Conservation (phyloP, 2,329 filamentous ascomycete species). For the Nemania serpens region DNA sequence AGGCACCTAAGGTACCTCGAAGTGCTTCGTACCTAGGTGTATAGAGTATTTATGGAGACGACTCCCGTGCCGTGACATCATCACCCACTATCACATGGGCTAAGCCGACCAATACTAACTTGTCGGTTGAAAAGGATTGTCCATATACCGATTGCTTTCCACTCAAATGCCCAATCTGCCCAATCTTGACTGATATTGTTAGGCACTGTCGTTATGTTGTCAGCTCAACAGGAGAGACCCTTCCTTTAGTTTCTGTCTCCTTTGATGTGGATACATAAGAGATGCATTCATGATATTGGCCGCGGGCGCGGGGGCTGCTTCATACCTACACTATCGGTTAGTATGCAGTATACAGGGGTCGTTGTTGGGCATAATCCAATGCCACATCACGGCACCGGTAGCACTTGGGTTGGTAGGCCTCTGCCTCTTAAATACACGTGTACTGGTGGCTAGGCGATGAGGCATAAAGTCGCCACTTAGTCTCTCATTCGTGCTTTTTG, state of each 20-base stretch:
- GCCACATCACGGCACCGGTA: conserved; percentile 1
- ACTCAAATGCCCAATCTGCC: too few species aligned
- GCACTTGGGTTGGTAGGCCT: too few species aligned
- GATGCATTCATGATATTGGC: not conserved
- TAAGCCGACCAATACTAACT: conserved; percentile 1
- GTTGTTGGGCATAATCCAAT: conserved; percentile 16
- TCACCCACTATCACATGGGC: conserved; percentile 7
- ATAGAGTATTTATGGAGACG: too few species aligned
- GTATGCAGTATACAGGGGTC: not conserved
- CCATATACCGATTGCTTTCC: not conserved
- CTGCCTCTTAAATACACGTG: too few species aligned
- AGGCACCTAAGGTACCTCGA: too few species aligned
- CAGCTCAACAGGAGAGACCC: not conserved
- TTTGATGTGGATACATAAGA: not conserved
- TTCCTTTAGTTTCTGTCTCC: not conserved
- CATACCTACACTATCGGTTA: conserved; percentile 9
- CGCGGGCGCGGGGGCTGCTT: conserved; percentile 8
- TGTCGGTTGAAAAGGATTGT: not conserved
- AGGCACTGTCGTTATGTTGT: too few species aligned
- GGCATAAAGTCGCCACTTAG: not conserved
- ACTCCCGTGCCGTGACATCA: conserved; percentile 15
- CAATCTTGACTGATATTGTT: too few species aligned
- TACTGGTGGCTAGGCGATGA: too few species aligned
- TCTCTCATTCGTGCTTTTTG: not conserved
- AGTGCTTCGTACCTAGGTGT: too few species aligned